Evolutionary conservation across 129 eudicot genomes (phyloP).

Genomic region (Flaveria linearis): DNA sequence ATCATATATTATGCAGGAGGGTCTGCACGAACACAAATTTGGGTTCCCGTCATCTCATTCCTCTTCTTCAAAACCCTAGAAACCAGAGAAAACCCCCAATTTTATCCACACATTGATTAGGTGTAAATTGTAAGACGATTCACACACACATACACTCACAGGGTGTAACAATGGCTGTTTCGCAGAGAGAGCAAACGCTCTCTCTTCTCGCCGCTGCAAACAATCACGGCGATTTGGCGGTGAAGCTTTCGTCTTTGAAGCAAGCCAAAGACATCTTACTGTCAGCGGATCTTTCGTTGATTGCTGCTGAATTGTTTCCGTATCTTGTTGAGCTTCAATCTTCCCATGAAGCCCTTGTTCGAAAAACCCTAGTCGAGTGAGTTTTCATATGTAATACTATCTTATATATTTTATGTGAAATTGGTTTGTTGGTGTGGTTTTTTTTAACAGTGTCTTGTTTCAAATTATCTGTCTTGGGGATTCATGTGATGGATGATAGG

Average conservation of each 20-base stretch:
- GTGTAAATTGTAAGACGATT: not conserved
- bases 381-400: constrained; percentile 13
- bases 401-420: not conserved
- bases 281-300: constrained; percentile 49
- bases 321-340: constrained; percentile 71
- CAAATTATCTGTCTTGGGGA: not conserved
- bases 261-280: constrained; percentile 71
- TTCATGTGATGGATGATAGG: not conserved
- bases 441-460: constrained; percentile 17
- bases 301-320: constrained; percentile 70
- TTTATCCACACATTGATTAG: constrained; percentile 18
- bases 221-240: constrained; percentile 97
- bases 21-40: constrained; percentile 2
- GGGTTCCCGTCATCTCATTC: constrained; percentile 19
- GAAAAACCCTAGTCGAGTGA: constrained; percentile 83
- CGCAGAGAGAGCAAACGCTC: constrained; percentile 74
- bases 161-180: constrained; percentile 45
- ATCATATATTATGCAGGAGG: constrained; percentile 17
- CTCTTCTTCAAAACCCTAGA: constrained; percentile 36
- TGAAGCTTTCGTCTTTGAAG: constrained; percentile 77
- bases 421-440: not conserved
- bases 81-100: constrained; percentile 30
- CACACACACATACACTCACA: constrained; percentile 1
- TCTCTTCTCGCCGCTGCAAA: constrained; percentile 84
- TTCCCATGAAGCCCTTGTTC: constrained; percentile 73